These are phyloP conservation scores for Podochytrium sp. DNA, from an alignment of 192 early-diverging fungal genomes.

Conservation along the genomic window DNA sequence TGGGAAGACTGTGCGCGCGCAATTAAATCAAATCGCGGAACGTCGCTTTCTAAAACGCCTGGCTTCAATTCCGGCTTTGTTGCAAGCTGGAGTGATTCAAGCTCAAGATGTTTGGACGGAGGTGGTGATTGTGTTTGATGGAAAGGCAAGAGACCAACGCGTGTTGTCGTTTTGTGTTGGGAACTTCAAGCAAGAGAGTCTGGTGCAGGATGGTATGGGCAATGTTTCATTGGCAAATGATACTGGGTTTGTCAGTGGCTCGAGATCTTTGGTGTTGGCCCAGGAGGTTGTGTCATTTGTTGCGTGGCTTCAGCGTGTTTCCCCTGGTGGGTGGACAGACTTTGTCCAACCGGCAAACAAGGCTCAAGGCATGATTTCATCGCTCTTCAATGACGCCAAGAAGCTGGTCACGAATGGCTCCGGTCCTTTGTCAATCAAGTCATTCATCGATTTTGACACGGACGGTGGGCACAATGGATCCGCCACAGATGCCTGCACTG, in stretches of 20 bases:
- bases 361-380: not conserved
- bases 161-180: not conserved
- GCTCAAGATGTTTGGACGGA: conserved; percentile 19
- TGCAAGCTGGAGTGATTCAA: conserved; percentile 10
- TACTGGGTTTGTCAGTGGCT: not conserved
- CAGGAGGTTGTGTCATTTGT: not conserved
- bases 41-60: conserved; percentile 15
- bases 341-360: not conserved
- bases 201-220: not conserved
- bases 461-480: conserved; percentile 28
- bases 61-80: not conserved
- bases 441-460: conserved; percentile 29
- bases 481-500: not conserved
- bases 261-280: not conserved
- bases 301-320: not conserved
- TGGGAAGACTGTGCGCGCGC: not conserved
- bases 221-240: not conserved
- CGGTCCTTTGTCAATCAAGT: not conserved
- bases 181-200: not conserved
- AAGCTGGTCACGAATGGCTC: not conserved
- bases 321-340: not conserved
- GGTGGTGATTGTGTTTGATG: conserved; percentile 13
- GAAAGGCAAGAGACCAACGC: not conserved
- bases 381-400: not conserved
- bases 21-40: conserved; percentile 5